phyloP scores from a whole-genome alignment of 2,329 filamentous ascomycete genomes.

The Penicillium sp. region DNA sequence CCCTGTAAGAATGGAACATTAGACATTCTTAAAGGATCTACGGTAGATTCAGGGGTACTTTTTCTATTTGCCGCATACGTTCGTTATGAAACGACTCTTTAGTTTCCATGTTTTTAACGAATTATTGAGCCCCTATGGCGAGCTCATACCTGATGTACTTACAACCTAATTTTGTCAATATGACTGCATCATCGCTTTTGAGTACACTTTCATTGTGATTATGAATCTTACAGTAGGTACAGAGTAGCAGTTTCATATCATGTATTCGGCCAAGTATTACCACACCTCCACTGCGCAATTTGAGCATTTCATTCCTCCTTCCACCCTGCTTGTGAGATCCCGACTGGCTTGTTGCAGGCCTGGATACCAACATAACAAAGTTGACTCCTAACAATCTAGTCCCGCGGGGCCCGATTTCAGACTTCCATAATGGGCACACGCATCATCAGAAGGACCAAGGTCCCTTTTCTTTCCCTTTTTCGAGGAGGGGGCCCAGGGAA shows the following conservation, averaged over 20 bases:
- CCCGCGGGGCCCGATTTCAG: not conserved
- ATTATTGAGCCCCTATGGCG: not conserved
- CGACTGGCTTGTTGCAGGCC: too few relatives aligned
- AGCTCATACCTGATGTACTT: not conserved
- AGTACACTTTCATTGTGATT: not conserved
- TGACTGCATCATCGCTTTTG: not conserved
- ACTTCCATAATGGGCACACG: not conserved
- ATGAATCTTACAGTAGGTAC: not conserved
- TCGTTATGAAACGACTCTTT: not conserved
- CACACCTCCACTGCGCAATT: not conserved
- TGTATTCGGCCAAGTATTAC: not conserved
- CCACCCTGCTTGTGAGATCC: not conserved
- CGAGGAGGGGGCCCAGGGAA: not conserved
- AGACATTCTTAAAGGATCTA: not conserved
- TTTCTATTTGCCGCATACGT: not conserved
- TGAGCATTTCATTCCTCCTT: not conserved
- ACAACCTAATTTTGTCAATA: not conserved
- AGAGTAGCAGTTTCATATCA: not conserved
- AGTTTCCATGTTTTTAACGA: not conserved
- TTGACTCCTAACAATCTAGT: too few relatives aligned
- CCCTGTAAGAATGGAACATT: conserved; percentile 5
- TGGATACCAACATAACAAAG: too few relatives aligned
- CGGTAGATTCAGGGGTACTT: not conserved
- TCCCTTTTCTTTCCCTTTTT: not conserved
- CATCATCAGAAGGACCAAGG: not conserved